Evolutionary conservation across 768 basidiomycete species (phyloP).

Genomic region (Pleurotus eryngii): DNA sequence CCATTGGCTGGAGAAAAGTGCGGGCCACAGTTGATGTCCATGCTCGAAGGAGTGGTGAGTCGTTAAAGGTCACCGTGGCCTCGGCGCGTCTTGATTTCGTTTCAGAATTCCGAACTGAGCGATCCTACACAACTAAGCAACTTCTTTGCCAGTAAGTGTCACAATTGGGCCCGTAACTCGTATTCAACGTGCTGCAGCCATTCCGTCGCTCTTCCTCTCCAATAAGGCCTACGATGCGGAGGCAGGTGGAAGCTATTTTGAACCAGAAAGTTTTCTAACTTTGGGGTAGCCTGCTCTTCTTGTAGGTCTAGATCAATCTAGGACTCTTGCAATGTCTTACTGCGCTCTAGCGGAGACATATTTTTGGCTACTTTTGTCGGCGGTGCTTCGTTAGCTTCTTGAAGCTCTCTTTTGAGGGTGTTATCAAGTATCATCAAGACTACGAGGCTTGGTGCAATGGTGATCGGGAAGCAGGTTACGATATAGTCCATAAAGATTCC

Average conservation of each 20-base stretch:
- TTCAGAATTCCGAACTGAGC: conserved; percentile 46
- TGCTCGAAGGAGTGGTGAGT: conserved; percentile 36
- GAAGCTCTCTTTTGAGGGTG: conserved; percentile 73
- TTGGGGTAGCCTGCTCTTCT: conserved; percentile 23
- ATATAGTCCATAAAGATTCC: conserved; percentile 46
- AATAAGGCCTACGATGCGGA: conserved; percentile 48
- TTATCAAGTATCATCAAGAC: conserved; percentile 63
- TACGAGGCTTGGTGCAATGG: conserved; percentile 64
- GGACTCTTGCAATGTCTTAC: too few species aligned
- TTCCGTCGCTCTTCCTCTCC: conserved; percentile 56
- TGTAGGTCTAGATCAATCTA: conserved; percentile 16
- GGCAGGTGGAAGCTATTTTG: conserved; percentile 24
- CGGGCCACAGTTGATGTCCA: conserved; percentile 41
- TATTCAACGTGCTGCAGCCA: conserved; percentile 30
- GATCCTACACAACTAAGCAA: conserved; percentile 59
- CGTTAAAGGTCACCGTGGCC: conserved; percentile 5
- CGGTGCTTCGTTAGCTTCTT: conserved; percentile 71
- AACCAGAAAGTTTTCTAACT: neutral
- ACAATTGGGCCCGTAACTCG: neutral
- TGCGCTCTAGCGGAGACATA: conserved; percentile 59
- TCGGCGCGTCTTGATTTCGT: neutral
- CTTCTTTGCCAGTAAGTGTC: conserved; percentile 51
- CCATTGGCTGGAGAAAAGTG: conserved; percentile 41
- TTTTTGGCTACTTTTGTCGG: conserved; percentile 80
- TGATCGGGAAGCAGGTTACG: conserved; percentile 45